phyloP scores from a whole-genome alignment of 73 alveolate genomes.

The Urostyla sp. region DNA sequence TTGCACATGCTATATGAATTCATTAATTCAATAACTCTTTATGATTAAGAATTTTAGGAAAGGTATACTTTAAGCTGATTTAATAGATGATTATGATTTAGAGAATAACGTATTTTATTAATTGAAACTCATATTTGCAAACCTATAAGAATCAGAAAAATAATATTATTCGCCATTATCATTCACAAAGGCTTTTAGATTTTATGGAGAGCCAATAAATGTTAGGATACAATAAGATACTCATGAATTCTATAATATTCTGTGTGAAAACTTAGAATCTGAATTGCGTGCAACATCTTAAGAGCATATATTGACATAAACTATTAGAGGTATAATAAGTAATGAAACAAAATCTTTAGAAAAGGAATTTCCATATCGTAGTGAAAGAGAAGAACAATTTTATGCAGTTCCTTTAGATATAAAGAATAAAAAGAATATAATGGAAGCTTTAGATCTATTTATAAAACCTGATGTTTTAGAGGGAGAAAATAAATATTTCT shows the following conservation, averaged over 20 bases:
- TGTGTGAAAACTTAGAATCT: conserved; percentile 93
- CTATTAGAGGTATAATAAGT: conserved; percentile 88
- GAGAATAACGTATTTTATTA: conserved; percentile 84
- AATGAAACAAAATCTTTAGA: conserved; percentile 91
- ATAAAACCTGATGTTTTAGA: conserved; percentile 86
- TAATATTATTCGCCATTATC: conserved; percentile 91
- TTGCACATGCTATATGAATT: conserved; percentile 96
- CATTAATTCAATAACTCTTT: conserved; percentile 91
- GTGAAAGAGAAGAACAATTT: conserved; percentile 93
- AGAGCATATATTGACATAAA: conserved; percentile 82
- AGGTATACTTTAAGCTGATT: conserved; percentile 72
- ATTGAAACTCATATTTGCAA: conserved; percentile 89
- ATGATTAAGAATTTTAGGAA: conserved; percentile 88
- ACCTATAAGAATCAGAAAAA: conserved; percentile 90
- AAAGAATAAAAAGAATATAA: conserved; percentile 87
- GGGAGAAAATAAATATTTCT: conserved; percentile 86
- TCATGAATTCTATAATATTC: conserved; percentile 92
- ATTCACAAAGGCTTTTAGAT: conserved; percentile 77
- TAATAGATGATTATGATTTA: conserved; percentile 60
- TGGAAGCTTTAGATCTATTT: conserved; percentile 88
- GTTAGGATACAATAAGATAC: conserved; percentile 92
- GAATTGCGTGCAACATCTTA: conserved; percentile 73
- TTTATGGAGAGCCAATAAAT: conserved; percentile 92
- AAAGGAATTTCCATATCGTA: conserved; percentile 83
- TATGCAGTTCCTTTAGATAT: conserved; percentile 88